Evolutionary conservation across 257 asterid genomes (phyloP).

Genomic region (Nicotiana benthamiana): DNA sequence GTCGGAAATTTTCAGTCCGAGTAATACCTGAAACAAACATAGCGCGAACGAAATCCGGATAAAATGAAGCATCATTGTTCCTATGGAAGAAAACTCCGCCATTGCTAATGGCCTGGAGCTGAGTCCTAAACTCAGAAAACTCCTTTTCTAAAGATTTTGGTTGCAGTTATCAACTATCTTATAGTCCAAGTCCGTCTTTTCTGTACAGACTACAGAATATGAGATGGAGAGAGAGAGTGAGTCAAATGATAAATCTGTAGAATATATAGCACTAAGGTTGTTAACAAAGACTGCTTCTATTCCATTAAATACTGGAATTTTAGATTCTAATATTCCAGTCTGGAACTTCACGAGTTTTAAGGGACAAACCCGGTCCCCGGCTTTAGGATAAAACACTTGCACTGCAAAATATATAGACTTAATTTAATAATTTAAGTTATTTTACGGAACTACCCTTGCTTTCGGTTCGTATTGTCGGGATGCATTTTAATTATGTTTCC

Average conservation of each 20-base stretch:
- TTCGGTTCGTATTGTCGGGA: constrained; percentile 37
- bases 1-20: not conserved
- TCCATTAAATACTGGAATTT: not conserved
- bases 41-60: not conserved
- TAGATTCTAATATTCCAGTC: not conserved
- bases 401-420: too few relatives aligned
- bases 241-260: not conserved
- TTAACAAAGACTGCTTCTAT: constrained; percentile 11
- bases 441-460: constrained; percentile 40
- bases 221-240: not conserved
- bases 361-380: not conserved
- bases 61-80: not conserved
- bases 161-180: not conserved
- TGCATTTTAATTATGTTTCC: constrained; percentile 6
- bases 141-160: not conserved
- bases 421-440: too few relatives aligned
- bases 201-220: not conserved
- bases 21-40: constrained; percentile 9
- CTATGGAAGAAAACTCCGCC: not conserved
- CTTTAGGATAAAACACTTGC: too few relatives aligned
- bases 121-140: not conserved
- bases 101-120: not conserved
- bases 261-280: not conserved
- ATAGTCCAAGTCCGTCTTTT: not conserved
- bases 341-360: constrained; percentile 20